Evolutionary conservation across 306 rosid genomes (phyloP).

Genomic region (Hippophae gyantsensis): DNA sequence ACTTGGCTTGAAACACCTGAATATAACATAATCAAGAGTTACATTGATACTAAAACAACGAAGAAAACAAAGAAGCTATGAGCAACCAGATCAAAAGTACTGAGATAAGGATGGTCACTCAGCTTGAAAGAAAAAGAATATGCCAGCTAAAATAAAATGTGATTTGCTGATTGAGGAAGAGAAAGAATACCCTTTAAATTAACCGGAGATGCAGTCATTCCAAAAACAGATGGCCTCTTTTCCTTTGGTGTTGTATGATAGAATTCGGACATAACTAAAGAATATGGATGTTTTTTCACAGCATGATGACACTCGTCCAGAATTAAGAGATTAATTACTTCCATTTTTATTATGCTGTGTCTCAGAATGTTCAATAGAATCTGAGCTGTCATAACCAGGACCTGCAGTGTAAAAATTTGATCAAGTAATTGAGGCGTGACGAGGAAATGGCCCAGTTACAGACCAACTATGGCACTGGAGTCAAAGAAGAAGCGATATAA

Average conservation of each 20-base stretch:
- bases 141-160: conserved; percentile 7
- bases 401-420: conserved; percentile 50
- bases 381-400: conserved; percentile 97
- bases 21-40: conserved; percentile 27
- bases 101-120: neutral
- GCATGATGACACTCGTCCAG: conserved; percentile 99
- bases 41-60: neutral
- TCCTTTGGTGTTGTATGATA: conserved; percentile 87
- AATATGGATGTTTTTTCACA: conserved; percentile 96
- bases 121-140: neutral
- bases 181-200: conserved; percentile 68
- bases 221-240: conserved; percentile 85
- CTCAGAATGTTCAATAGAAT: conserved; percentile 95
- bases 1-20: conserved; percentile 96
- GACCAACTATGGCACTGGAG: conserved; percentile 5
- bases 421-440: conserved; percentile 5
- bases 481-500: neutral
- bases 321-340: conserved; percentile 74
- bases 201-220: conserved; percentile 99
- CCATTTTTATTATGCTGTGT: conserved; percentile 96
- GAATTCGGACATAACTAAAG: conserved; percentile 97
- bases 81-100: neutral
- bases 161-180: conserved; percentile 7
- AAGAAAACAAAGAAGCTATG: neutral
- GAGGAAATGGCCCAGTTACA: conserved; percentile 16